Percentiles rank a stretch among this genome's conserved stretches.
These are phyloP conservation scores for Pinus tabuliformis DNA, from an alignment of 75 land plant genomes.

Conservation along the genomic window DNA sequence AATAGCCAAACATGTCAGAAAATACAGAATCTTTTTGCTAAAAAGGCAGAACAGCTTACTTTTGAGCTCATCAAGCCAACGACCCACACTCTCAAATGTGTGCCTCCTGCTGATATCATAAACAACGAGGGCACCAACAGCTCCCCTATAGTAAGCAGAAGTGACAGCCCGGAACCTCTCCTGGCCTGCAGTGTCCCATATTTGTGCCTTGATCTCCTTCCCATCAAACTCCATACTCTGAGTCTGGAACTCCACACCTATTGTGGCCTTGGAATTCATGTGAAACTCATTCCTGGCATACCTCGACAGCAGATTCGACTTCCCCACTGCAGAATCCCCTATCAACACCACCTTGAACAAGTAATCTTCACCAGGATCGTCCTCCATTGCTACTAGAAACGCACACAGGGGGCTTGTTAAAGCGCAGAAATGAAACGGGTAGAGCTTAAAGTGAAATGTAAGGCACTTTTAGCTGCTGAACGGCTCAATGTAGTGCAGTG, in stretches of 20 bases:
- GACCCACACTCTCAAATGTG: constrained; percentile 44
- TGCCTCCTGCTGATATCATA: constrained; percentile 36
- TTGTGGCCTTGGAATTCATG: constrained; percentile 43
- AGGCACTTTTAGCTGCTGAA: too few relatives aligned
- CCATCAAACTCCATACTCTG: constrained; percentile 56
- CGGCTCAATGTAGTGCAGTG: too few relatives aligned
- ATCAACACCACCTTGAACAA: constrained; percentile 54
- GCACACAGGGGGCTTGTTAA: too few relatives aligned
- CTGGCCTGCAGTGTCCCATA: constrained; percentile 70
- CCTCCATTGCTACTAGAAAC: too few relatives aligned
- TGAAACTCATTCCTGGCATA: constrained; percentile 39
- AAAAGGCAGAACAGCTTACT: constrained; percentile 13
- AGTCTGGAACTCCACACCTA: constrained; percentile 65
- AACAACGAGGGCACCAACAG: constrained; percentile 49
- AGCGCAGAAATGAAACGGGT: too few relatives aligned
- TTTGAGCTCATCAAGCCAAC: constrained; percentile 53
- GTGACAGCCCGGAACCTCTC: constrained; percentile 57
- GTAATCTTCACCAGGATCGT: constrained; percentile 29
- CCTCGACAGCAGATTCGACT: constrained; percentile 42
- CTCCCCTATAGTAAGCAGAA: constrained; percentile 57
- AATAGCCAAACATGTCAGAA: too few relatives aligned
- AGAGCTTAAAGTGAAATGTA: too few relatives aligned
- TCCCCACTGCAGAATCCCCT: constrained; percentile 58
- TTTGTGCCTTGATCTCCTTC: constrained; percentile 59
- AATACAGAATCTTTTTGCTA: too few relatives aligned